phyloP scores from a whole-genome alignment of 2,329 filamentous ascomycete species.

The Colletotrichum kahawae region DNA sequence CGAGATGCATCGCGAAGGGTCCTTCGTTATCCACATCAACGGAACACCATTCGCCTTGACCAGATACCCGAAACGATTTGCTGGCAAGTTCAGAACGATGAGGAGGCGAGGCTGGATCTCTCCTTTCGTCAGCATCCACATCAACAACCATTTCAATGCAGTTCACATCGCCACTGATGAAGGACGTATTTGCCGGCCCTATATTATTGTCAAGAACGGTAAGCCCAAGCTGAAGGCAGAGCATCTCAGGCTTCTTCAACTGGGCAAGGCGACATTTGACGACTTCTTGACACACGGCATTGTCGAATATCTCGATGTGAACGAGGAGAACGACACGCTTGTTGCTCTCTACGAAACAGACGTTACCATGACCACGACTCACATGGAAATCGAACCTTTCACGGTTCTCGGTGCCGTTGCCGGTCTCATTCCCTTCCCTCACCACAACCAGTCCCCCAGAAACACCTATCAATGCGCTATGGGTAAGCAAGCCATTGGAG shows the following conservation, averaged over 20 bases:
- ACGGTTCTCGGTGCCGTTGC: conserved; percentile 95
- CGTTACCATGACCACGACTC: conserved; percentile 83
- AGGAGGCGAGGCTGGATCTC: conserved; percentile 90
- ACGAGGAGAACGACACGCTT: conserved; percentile 96
- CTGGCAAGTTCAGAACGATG: conserved; percentile 83
- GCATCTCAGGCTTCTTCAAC: conserved; percentile 81
- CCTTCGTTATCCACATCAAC: conserved; percentile 93
- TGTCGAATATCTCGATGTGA: conserved; percentile 96
- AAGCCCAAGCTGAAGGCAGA: conserved; percentile 79
- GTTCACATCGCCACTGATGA: conserved; percentile 98
- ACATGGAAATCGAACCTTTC: conserved; percentile 97
- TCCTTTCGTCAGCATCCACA: conserved; percentile 94
- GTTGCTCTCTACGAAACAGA: conserved; percentile 90
- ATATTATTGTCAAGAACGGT: conserved; percentile 92
- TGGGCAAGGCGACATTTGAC: conserved; percentile 87
- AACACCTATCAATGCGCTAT: conserved; percentile 99
- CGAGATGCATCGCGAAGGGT: conserved; percentile 83
- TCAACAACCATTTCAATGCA: conserved; percentile 89
- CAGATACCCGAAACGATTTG: conserved; percentile 83
- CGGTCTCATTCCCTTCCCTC: conserved; percentile 94
- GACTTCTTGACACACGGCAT: conserved; percentile 90
- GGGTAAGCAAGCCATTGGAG: conserved; percentile 99
- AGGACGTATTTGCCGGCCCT: conserved; percentile 91
- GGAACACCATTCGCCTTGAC: conserved; percentile 92
- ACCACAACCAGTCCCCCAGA: conserved; percentile 97